Base-by-base conservation (phyloP, 495 filamentous ascomycete genomes). In the Neurospora sp. region DNA sequence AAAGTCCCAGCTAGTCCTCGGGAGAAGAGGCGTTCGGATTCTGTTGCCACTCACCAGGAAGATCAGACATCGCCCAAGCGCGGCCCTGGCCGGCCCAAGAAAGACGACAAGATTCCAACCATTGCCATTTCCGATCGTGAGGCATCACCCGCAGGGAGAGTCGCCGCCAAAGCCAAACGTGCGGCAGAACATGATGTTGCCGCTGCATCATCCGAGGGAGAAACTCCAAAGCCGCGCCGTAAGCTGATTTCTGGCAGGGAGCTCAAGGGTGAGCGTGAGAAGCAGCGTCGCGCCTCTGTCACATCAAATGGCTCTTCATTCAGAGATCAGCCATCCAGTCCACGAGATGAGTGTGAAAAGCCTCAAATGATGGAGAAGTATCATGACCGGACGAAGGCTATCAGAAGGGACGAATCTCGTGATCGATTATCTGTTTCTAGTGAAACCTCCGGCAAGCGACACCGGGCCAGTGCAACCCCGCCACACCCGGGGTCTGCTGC, bases 381-480 rank as follows among this genome's bases (percentile, higher is more conserved):
- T 69, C 83, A 84, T 70, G 84, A 85, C 69, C 80, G 85, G 59
- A 83, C 85, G 22, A 85, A 85, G 74, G 81, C 84, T 39, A 77
- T 87, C 27, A 88, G 84, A 72, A 80, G 86, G 42, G 87, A 89
- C 75, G 86, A 88, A 74, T 89, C 86, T 35, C 86, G 83, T 48
- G 86, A 89, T 76, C 80, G 86, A 42, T 75, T 87, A 41, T 82
- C 82, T 69, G 80, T 76, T 74, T 83, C 78, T 20, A 84, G 83
- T 18, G 87, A 89, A 70, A 75, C 76, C 69, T 80, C 85, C 61
- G 82, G 88, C 68, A 94, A 93, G 76, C 87, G 92, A 59, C 86
- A 88, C 74, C 88, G 91, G 46, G 83, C 84, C 70, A 93, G 91
- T 76, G 86, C 84, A 16, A 92, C 90, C 5, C 91, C 92, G 3